Evolutionary conservation across 148 eudicot species (phyloP).

Genomic region (Beta vulgaris): DNA sequence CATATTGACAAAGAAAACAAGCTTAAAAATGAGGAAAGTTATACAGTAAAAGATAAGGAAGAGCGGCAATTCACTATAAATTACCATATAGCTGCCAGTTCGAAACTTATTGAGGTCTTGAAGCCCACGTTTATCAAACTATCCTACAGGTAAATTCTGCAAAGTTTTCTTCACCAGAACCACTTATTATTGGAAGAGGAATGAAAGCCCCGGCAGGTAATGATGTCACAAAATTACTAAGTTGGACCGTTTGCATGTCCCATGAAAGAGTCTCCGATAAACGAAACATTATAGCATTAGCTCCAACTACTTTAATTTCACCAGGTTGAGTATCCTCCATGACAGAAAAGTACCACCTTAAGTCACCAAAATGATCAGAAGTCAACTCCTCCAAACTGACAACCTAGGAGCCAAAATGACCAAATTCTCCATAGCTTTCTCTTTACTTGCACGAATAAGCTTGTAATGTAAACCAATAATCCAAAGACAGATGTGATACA

Average conservation of each 20-base stretch:
- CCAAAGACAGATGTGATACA: constrained; percentile 30
- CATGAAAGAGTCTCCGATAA: constrained; percentile 54
- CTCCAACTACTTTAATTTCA: constrained; percentile 47
- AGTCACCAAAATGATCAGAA: constrained; percentile 28
- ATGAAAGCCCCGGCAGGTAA: constrained; percentile 57
- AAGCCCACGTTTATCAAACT: constrained; percentile 54
- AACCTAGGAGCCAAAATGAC: constrained; percentile 58
- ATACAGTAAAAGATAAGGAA: no score
- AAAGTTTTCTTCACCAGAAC: constrained; percentile 32
- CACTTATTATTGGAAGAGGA: constrained; percentile 68
- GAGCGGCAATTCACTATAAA: no score
- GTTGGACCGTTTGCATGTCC: constrained; percentile 59
- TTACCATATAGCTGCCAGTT: constrained; percentile 38
- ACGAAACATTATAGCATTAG: constrained; percentile 61
- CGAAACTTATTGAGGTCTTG: constrained; percentile 57
- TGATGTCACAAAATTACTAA: constrained; percentile 50
- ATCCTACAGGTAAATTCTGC: constrained; percentile 31
- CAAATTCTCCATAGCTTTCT: constrained; percentile 37
- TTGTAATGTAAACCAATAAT: constrained; percentile 72
- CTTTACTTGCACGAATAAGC: constrained; percentile 53
- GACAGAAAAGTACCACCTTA: constrained; percentile 66
- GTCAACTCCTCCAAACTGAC: constrained; percentile 84
- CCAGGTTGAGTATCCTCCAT: constrained; percentile 43
- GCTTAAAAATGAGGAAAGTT: no score
- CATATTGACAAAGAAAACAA: no score